phyloP scores from a whole-genome alignment of 169 alveolate genomes.

The Eimeria mitis region DNA sequence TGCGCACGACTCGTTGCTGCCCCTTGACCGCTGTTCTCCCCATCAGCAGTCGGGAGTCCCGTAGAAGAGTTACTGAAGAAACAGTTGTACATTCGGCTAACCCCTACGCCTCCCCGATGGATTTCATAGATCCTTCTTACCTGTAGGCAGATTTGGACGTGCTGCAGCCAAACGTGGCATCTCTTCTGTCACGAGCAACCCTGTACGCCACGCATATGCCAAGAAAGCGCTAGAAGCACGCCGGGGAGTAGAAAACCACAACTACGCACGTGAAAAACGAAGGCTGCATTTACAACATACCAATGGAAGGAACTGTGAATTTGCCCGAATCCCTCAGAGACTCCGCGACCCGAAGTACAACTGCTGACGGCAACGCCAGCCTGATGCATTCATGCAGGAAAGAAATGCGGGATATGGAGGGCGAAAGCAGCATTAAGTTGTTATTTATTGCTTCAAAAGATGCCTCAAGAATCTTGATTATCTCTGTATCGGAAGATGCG shows the following conservation, averaged over 20 bases:
- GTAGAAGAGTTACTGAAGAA: background rate
- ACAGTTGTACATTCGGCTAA: background rate
- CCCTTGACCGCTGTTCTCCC: background rate
- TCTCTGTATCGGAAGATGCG: background rate
- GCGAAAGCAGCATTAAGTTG: background rate
- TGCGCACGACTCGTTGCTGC: background rate
- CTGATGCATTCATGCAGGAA: background rate
- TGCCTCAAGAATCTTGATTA: background rate
- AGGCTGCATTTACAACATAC: background rate
- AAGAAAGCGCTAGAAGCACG: too few relatives aligned
- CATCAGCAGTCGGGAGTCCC: background rate
- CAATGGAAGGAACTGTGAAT: conserved; percentile 11
- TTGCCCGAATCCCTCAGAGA: conserved; percentile 39
- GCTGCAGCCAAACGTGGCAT: conserved; percentile 8
- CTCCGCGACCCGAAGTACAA: conserved; percentile 42
- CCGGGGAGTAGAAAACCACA: background rate
- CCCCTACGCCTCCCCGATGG: background rate
- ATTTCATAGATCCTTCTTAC: background rate
- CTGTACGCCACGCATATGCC: conserved; percentile 1
- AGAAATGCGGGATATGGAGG: background rate
- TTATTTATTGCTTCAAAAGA: background rate
- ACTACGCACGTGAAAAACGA: background rate
- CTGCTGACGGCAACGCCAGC: conserved; percentile 34
- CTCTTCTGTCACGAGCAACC: conserved; percentile 27
- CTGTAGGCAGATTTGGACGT: background rate